Evolutionary conservation across 2,329 filamentous ascomycete species (phyloP).

Genomic region (Teratosphaeria pseudoeucalypti): DNA sequence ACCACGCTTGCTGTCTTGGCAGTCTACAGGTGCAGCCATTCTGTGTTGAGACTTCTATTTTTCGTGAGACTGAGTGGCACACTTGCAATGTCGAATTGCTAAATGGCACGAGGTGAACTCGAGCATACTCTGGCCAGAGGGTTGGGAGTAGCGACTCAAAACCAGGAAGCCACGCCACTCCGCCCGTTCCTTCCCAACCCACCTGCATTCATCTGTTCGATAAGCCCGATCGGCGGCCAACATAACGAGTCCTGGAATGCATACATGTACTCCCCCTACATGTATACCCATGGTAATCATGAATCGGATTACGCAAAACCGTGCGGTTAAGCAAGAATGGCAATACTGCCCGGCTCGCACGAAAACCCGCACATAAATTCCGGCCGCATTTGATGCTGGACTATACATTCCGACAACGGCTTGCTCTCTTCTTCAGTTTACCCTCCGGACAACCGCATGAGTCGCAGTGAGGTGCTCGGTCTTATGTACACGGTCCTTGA

Average conservation of each 20-base stretch:
- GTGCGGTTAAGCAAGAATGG: conserved; percentile 73
- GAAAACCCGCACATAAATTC: conserved; percentile 65
- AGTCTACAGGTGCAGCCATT: neutral
- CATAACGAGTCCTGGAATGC: conserved; percentile 2
- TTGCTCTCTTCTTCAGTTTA: conserved; percentile 79
- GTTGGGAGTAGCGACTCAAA: neutral
- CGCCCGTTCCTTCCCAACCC: neutral
- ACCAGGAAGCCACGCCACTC: neutral
- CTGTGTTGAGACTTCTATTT: neutral
- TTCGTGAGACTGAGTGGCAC: neutral
- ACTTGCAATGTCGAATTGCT: neutral
- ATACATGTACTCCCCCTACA: conserved; percentile 2
- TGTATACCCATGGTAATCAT: conserved; percentile 5
- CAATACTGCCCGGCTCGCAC: conserved; percentile 67
- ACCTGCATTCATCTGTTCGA: neutral
- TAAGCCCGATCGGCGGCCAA: conserved; percentile 5
- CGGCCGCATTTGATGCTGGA: conserved; percentile 58
- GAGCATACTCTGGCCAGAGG: neutral
- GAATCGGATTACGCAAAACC: conserved; percentile 6
- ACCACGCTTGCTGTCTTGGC: neutral
- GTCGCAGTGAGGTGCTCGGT: conserved; percentile 62
- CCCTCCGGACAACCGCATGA: conserved; percentile 65
- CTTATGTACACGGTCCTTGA: conserved; percentile 57
- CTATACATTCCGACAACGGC: conserved; percentile 61
- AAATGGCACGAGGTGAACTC: neutral